phyloP scores from a whole-genome alignment of 2,329 filamentous ascomycete genomes.

The Zarea fungicola region DNA sequence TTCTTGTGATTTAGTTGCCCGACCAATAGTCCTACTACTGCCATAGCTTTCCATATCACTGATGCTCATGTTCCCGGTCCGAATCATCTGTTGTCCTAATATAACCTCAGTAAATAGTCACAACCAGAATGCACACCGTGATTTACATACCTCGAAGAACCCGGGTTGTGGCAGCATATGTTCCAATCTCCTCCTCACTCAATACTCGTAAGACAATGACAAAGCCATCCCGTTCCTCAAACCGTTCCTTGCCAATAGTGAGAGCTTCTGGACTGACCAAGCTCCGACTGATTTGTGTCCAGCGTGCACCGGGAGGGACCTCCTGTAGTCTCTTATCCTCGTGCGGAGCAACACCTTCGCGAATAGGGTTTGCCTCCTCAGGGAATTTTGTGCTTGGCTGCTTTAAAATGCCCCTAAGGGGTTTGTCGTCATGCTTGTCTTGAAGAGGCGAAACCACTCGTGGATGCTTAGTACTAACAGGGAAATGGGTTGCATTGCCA shows the following conservation, averaged over 20 bases:
- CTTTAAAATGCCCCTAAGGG: slow-evolving; percentile 81
- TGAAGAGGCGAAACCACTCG: slow-evolving; percentile 69
- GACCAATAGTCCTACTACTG: no score
- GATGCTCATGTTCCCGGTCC: background rate
- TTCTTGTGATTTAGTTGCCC: no score
- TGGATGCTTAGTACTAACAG: slow-evolving; percentile 40
- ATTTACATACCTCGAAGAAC: slow-evolving; percentile 65
- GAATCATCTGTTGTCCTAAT: background rate
- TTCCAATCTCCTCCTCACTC: slow-evolving; percentile 83
- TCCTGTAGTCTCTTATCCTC: slow-evolving; percentile 70
- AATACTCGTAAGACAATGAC: slow-evolving; percentile 89
- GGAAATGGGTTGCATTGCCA: slow-evolving; percentile 29
- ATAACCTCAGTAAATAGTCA: background rate
- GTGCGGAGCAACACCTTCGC: slow-evolving; percentile 89
- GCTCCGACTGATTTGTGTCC: slow-evolving; percentile 87
- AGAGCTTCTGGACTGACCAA: slow-evolving; percentile 87
- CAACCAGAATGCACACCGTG: slow-evolving; percentile 3
- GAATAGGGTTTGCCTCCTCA: slow-evolving; percentile 74
- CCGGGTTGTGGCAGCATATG: slow-evolving; percentile 74
- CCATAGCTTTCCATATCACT: no score
- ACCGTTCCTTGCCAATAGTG: slow-evolving; percentile 81
- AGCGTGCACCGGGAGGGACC: slow-evolving; percentile 73
- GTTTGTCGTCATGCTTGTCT: slow-evolving; percentile 59
- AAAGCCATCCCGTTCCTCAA: slow-evolving; percentile 86
- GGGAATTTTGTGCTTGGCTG: slow-evolving; percentile 77